Percentiles rank a stretch among this genome's conserved stretches.
Evolutionary conservation across 768 basidiomycete species (phyloP).

Genomic region (Boletellus emodensis): DNA sequence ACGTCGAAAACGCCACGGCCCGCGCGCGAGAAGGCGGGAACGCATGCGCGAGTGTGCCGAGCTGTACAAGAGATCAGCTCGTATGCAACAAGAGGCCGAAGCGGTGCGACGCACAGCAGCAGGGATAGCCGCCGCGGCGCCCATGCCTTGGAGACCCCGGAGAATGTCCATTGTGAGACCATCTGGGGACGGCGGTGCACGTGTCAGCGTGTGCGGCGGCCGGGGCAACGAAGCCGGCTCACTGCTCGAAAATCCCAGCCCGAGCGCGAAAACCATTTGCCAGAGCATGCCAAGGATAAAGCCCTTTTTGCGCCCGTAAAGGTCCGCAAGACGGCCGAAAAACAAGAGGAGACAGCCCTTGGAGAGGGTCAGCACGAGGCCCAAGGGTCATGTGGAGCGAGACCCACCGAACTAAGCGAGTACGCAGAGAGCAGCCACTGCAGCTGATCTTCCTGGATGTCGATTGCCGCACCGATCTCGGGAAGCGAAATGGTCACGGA

Average conservation of each 20-base stretch:
- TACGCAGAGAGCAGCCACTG: slow-evolving; percentile 71
- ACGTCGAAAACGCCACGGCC: slow-evolving; percentile 76
- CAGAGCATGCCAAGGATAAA: slow-evolving; percentile 60
- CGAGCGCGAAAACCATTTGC: slow-evolving; percentile 56
- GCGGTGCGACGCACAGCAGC: slow-evolving; percentile 48
- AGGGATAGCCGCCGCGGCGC: slow-evolving; percentile 71
- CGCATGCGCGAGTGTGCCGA: slow-evolving; percentile 78
- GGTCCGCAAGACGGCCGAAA: slow-evolving; percentile 75
- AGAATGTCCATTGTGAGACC: slow-evolving; percentile 62
- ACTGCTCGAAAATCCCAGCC: slow-evolving; percentile 61
- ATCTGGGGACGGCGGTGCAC: slow-evolving; percentile 34
- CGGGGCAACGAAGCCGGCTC: slow-evolving; percentile 3
- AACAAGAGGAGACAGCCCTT: slow-evolving; percentile 78
- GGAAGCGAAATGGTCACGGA: slow-evolving; percentile 51
- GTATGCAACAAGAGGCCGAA: background rate
- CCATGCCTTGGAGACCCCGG: slow-evolving; percentile 78
- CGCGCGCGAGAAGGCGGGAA: slow-evolving; percentile 69
- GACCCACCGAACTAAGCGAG: slow-evolving; percentile 60
- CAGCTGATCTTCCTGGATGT: slow-evolving; percentile 47
- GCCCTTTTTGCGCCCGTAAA: slow-evolving; percentile 67
- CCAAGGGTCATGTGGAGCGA: background rate
- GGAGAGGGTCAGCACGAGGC: slow-evolving; percentile 4
- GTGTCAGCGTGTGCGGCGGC: background rate
- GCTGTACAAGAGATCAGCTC: slow-evolving; percentile 31
- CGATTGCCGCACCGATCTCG: slow-evolving; percentile 46